These are phyloP conservation scores for Ricinus communis DNA, from an alignment of 345 rosid species.

Conservation along the genomic window DNA sequence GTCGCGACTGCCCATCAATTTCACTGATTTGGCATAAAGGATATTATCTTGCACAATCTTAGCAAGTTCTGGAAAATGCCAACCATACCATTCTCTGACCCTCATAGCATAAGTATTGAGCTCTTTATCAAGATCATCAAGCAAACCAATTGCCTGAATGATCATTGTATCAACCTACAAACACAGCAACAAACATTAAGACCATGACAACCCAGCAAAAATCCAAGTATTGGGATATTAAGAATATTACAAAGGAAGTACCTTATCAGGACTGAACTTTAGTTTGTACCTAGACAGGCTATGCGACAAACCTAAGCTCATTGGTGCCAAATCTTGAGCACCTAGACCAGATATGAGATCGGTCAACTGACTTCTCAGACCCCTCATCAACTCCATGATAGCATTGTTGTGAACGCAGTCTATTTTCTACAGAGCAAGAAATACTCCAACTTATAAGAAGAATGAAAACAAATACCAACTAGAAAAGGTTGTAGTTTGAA, in stretches of 20 bases:
- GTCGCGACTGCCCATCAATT: constrained; percentile 74
- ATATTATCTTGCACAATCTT: constrained; percentile 84
- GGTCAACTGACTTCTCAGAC: constrained; percentile 75
- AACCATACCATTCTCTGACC: constrained; percentile 89
- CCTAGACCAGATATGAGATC: constrained; percentile 85
- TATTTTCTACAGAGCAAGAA: constrained; percentile 57
- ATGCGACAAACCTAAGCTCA: constrained; percentile 95
- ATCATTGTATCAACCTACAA: constrained; percentile 94
- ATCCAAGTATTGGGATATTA: neutral
- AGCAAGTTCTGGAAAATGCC: constrained; percentile 98
- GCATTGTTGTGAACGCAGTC: constrained; percentile 85
- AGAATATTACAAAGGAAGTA: constrained; percentile 14
- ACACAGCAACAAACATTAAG: neutral
- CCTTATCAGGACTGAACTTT: constrained; percentile 95
- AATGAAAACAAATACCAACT: neutral
- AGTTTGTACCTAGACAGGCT: constrained; percentile 88
- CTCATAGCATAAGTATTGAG: constrained; percentile 92
- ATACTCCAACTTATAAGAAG: constrained; percentile 12
- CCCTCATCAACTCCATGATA: constrained; percentile 95
- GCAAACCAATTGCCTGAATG: constrained; percentile 90
- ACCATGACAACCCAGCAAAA: neutral
- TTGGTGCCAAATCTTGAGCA: constrained; percentile 79
- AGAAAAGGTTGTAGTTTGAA: neutral
- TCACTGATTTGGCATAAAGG: constrained; percentile 75
- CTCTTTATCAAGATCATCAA: constrained; percentile 95